phyloP scores from a whole-genome alignment of 805 yeast species.

The Candida oleophila region DNA sequence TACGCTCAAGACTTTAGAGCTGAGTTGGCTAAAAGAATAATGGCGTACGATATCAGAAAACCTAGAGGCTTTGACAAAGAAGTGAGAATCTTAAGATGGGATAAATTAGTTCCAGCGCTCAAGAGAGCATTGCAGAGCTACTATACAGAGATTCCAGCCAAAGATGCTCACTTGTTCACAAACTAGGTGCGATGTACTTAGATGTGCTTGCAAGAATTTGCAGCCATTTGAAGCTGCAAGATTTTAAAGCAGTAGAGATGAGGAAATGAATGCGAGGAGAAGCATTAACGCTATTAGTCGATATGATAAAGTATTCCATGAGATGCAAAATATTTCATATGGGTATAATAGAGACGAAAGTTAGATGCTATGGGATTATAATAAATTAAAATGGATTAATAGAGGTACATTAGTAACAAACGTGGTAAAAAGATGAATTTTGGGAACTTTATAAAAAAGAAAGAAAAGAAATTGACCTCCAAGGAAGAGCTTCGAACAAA shows the following conservation, averaged over 20 bases:
- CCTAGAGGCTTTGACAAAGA: slow-evolving; percentile 72
- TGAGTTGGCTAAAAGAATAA: slow-evolving; percentile 62
- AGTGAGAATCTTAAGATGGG: slow-evolving; percentile 63
- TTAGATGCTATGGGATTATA: not conserved
- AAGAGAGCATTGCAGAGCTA: slow-evolving; percentile 65
- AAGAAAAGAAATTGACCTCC: too few species aligned
- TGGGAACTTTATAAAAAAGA: not conserved
- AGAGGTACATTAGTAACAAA: not conserved
- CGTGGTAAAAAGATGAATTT: not conserved
- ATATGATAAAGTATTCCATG: too few species aligned
- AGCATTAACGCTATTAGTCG: not conserved
- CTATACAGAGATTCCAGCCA: slow-evolving; percentile 53
- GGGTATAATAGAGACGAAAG: not conserved
- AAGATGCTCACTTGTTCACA: slow-evolving; percentile 12
- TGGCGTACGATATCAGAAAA: slow-evolving; percentile 60
- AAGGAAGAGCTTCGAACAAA: not conserved
- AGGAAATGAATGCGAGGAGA: not conserved
- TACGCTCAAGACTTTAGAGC: slow-evolving; percentile 36
- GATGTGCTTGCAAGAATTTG: too few species aligned
- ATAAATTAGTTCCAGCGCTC: slow-evolving; percentile 56
- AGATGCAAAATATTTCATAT: not conserved
- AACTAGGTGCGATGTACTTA: not conserved
- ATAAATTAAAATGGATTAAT: not conserved
- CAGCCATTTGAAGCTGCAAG: not conserved
- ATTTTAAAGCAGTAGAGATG: not conserved